Percentiles rank a stretch among this genome's conserved stretches.
These are phyloP conservation scores for Phtheirospermum japonicum DNA, from an alignment of 257 asterid genomes.

Conservation along the genomic window DNA sequence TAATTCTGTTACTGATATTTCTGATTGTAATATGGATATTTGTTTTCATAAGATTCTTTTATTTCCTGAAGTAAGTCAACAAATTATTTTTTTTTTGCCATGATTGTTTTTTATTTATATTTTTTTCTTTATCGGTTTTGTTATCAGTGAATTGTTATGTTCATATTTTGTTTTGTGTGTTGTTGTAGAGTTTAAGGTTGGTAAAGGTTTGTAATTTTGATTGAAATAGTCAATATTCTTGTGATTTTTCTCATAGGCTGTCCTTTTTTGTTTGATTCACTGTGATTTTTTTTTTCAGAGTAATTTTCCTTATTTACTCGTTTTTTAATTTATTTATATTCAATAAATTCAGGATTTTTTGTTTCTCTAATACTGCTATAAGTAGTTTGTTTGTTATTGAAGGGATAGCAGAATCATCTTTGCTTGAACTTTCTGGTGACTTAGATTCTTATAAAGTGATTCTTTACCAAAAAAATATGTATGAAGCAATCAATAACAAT, in stretches of 20 bases:
- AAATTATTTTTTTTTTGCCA: neutral
- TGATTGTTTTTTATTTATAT: slow-evolving; percentile 3
- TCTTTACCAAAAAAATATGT: slow-evolving; percentile 20
- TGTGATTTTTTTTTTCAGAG: neutral
- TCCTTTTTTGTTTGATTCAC: neutral
- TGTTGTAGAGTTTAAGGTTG: neutral
- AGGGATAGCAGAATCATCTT: slow-evolving; percentile 28
- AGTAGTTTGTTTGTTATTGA: slow-evolving; percentile 35
- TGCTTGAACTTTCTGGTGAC: slow-evolving; percentile 34
- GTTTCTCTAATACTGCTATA: slow-evolving; percentile 3
- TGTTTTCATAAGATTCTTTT: neutral
- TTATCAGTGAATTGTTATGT: neutral
- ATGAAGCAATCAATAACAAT: slow-evolving; percentile 33
- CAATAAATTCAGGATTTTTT: neutral
- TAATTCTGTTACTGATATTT: neutral
- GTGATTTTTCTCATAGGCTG: slow-evolving; percentile 13
- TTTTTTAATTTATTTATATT: neutral
- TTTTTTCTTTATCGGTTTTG: neutral
- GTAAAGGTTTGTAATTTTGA: slow-evolving; percentile 1
- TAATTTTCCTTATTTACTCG: neutral
- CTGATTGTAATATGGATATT: slow-evolving; percentile 10
- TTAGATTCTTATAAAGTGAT: slow-evolving; percentile 29
- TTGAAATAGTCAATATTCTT: slow-evolving; percentile 1
- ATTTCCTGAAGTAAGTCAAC: neutral
- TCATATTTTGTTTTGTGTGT: neutral